phyloP scores from a whole-genome alignment of 345 rosid species.

The Mangifera indica region DNA sequence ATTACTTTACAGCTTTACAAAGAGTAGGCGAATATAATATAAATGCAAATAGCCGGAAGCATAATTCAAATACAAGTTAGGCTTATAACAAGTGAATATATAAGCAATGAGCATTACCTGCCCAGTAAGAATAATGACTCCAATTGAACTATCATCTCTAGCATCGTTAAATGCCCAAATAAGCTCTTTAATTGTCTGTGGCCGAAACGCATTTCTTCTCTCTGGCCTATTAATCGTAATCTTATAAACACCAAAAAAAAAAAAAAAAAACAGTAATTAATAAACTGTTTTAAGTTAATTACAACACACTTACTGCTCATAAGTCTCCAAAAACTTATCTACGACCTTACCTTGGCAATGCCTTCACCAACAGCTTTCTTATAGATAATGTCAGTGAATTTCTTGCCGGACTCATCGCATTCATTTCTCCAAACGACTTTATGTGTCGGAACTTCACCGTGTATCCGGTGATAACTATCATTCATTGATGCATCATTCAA shows the following conservation, averaged over 20 bases:
- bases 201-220: conserved; percentile 77
- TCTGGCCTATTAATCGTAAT: conserved; percentile 83
- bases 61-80: too few species aligned
- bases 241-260: conserved; percentile 23
- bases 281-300: too few species aligned
- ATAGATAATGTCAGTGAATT: conserved; percentile 68
- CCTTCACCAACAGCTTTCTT: conserved; percentile 85
- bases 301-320: not conserved
- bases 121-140: conserved; percentile 86
- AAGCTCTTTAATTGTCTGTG: conserved; percentile 76
- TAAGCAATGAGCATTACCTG: conserved; percentile 41
- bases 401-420: conserved; percentile 39
- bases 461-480: conserved; percentile 71
- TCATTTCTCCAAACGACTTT: conserved; percentile 61
- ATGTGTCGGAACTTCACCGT: conserved; percentile 60
- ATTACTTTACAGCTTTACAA: not conserved
- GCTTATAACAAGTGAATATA: not conserved
- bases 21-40: not conserved
- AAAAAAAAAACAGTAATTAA: too few species aligned
- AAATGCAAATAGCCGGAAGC: not conserved
- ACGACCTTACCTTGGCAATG: conserved; percentile 66
- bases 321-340: not conserved
- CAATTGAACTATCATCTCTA: conserved; percentile 72
- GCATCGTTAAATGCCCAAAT: conserved; percentile 78
- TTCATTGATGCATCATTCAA: conserved; percentile 40